Evolutionary conservation across 2,329 filamentous ascomycete genomes (phyloP), one percentile per base, ranked within the genome.

Genomic region (Hymenotorrendiella dingleyae): DNA sequence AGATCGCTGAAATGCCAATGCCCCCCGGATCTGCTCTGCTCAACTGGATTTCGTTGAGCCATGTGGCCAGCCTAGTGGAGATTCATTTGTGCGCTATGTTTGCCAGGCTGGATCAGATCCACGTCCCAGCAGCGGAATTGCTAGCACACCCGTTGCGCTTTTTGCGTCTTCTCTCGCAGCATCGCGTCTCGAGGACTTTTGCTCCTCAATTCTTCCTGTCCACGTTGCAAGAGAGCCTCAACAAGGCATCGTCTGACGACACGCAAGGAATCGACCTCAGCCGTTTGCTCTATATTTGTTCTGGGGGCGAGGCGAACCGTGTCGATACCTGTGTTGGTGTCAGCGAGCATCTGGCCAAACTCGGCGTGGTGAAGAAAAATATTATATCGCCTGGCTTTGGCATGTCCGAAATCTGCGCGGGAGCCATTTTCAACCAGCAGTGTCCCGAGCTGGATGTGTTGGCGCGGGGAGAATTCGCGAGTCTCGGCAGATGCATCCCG

Each of bases 361-460:
- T 60, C 42, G 61, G 65, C 4, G 63, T 63, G 1, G 58, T 50
- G 0, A 14, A n/a, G 0, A n/a, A n/a, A n/a, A 53, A 62, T 6
- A 58, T 67, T 6, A 61, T 73, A 12, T 49, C 46, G 3, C 61
- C 70, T 0, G 69, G 65, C 0, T 74, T 68, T 29, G 67, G 71
- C 7, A 70, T 74, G 69, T 75, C 71, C 0, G 73, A 76, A 57
- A 76, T 71, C 0, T 76, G 71, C 48, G 72, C 70, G 0, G 72
- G 72, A 0, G 49, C 60, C 3, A 72, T 74, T 16, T 74, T 62
- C 36, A 54, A 45, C 58, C 24, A 49, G 0, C 39, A 61, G 1
- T 72, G 65, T 38, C 72, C 72, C 0, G 27, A 37, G 0, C 66
- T 65, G 40, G 71, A 74, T 40, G 16, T 64, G 0, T 36, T 46